These are phyloP conservation scores for Tylopilus felleus DNA, from an alignment of 768 basidiomycete genomes.

Conservation along the genomic window DNA sequence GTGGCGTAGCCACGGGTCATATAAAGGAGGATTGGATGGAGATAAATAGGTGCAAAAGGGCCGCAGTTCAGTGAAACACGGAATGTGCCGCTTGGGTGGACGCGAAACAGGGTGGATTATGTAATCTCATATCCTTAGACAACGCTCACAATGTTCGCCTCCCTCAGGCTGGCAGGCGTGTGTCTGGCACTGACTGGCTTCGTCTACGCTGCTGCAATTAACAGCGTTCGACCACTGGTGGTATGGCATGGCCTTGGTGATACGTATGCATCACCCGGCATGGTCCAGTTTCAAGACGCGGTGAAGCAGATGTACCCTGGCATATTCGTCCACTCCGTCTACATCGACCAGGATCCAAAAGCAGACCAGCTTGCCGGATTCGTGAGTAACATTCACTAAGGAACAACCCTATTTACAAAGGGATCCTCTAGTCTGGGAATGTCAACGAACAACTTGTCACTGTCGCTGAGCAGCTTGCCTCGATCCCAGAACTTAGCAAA, in stretches of 20 bases:
- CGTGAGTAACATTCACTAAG: conserved; percentile 47
- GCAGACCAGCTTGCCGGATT: conserved; percentile 68
- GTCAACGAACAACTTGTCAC: conserved; percentile 64
- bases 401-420: conserved; percentile 3
- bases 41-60: not conserved
- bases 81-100: too few relatives aligned
- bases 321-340: conserved; percentile 75
- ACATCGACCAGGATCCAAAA: conserved; percentile 57
- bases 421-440: conserved; percentile 62
- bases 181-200: conserved; percentile 15
- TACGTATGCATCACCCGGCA: conserved; percentile 68
- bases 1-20: too few relatives aligned
- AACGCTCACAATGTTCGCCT: conserved; percentile 12
- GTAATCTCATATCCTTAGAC: not conserved
- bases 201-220: conserved; percentile 13
- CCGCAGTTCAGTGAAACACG: not conserved
- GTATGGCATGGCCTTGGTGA: conserved; percentile 87
- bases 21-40: too few relatives aligned
- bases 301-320: conserved; percentile 66
- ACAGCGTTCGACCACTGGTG: conserved; percentile 52
- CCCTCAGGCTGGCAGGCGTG: conserved; percentile 4
- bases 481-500: conserved; percentile 55
- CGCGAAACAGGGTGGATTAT: not conserved
- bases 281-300: conserved; percentile 57
- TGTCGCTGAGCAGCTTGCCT: conserved; percentile 62